These are phyloP conservation scores for Biscogniauxia sp. DNA, from an alignment of 2,329 filamentous ascomycete genomes.

Conservation along the genomic window DNA sequence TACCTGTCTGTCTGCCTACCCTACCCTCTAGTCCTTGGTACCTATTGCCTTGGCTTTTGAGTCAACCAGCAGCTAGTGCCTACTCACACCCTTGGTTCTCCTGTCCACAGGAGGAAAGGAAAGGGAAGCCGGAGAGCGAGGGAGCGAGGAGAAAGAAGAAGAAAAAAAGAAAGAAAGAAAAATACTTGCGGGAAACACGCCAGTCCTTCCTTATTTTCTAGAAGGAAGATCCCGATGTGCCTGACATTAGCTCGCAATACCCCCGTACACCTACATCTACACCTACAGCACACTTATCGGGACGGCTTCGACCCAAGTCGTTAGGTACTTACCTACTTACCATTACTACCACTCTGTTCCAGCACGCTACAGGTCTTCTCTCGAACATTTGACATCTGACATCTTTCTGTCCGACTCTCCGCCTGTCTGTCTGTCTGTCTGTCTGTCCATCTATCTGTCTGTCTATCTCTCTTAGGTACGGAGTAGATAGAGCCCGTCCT, in stretches of 20 bases:
- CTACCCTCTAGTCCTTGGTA: constrained; percentile 13
- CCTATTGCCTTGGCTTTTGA: constrained; percentile 12
- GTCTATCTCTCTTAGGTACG: background rate
- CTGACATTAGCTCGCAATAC: constrained; percentile 3
- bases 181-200: too few species aligned
- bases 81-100: background rate
- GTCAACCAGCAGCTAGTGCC: background rate
- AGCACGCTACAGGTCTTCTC: too few species aligned
- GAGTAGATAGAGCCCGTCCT: background rate
- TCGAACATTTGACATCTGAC: too few species aligned
- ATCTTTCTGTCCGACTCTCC: too few species aligned
- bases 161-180: background rate
- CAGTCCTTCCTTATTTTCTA: background rate
- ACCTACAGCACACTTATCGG: background rate
- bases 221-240: constrained; percentile 4
- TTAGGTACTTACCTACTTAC: background rate
- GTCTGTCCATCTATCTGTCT: too few species aligned
- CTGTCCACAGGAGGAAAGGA: background rate
- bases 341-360: background rate
- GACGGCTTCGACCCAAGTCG: background rate
- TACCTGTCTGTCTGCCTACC: constrained; percentile 1
- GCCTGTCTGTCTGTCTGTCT: too few species aligned
- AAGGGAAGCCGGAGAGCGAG: background rate
- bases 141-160: background rate
- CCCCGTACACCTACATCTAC: background rate